Evolutionary conservation across 495 filamentous ascomycete species (phyloP), one percentile per base, ranked within the genome.

Genomic region (Xylaria intraflava): DNA sequence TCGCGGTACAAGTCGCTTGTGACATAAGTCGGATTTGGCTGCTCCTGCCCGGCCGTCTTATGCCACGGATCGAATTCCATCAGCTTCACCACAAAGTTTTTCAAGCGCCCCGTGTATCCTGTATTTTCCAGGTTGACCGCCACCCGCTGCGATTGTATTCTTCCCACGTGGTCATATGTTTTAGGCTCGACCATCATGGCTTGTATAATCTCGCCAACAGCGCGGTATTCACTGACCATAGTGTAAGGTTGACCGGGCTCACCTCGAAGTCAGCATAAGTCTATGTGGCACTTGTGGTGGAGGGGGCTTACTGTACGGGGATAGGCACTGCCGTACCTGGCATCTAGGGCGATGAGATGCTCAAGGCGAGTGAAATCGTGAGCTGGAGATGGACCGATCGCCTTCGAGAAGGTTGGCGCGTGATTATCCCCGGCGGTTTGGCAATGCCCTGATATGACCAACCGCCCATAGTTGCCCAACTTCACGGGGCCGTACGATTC

Each of bases 401-500:
- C 51, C 23, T 63, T 61, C 8, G 55, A 45, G 16, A 33, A 41
- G 16, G 8, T 11, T 30, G 46, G 58, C 22, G n/a, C 20, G 38
- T 39, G 20, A 0, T 14, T 0, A 14, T 47, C 30, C 24, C 42
- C 49, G 20, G 26, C n/a, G 31, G 40, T 53, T 26, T 57, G 48
- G 11, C 67, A 53, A 52, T 62, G 68, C 19, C 63, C 67, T 29
- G 62, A 64, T 17, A 76, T 63, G 23, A 57, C 63, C 10, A 71
- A 59, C 4, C 45, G 51, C 16, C 51, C 44, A 38, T 75, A 77
- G 16, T 72, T 66, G 23, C 76, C 76, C 42, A 80, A 48, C 64
- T 77, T 79, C 46, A 75, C 76, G 4, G 49, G 39, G 1, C 74
- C 76, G 39, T 78, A 79, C 46, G 66, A 73, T 64, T 80, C 75